Conservation (phyloP, 192 early-diverging fungal species). For the Linnemannia elongata region DNA sequence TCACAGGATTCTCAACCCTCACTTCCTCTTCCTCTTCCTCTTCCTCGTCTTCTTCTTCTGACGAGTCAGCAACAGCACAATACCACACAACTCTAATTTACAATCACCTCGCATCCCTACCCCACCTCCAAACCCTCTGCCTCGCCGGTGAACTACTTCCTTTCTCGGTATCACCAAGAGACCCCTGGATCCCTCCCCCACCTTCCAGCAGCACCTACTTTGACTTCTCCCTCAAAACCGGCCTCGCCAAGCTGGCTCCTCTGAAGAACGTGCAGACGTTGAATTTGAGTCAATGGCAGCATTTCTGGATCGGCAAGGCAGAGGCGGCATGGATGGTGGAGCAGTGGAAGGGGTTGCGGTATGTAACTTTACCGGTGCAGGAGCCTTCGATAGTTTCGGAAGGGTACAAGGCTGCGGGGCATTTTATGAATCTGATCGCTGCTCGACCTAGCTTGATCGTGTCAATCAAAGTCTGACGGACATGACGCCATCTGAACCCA, state of each 20-base stretch:
- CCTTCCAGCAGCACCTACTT: not conserved
- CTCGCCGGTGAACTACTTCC: not conserved
- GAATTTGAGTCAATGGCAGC: conserved; percentile 14
- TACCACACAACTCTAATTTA: conserved; percentile 25
- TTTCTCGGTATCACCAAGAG: not conserved
- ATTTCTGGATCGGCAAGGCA: conserved; percentile 7
- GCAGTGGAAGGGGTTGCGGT: conserved; percentile 6
- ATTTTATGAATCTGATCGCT: not conserved
- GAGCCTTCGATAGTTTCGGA: not conserved
- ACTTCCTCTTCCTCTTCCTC: too few relatives aligned
- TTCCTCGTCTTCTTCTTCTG: not conserved
- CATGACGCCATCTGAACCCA: not conserved
- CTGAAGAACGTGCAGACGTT: conserved; percentile 7
- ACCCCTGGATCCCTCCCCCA: not conserved
- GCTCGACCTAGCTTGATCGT: not conserved
- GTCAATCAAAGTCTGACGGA: not conserved
- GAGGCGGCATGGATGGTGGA: conserved; percentile 24
- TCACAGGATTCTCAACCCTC: conserved; percentile 25
- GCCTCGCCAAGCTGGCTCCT: conserved; percentile 2
- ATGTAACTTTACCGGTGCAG: not conserved
- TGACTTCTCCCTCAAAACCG: conserved; percentile 22
- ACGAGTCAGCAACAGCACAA: not conserved
- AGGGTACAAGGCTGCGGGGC: not conserved
- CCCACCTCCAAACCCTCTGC: conserved; percentile 3
- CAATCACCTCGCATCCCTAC: conserved; percentile 18